phyloP scores from a whole-genome alignment of 371 early-diverging fungal genomes.

The Batkoa obscura region DNA sequence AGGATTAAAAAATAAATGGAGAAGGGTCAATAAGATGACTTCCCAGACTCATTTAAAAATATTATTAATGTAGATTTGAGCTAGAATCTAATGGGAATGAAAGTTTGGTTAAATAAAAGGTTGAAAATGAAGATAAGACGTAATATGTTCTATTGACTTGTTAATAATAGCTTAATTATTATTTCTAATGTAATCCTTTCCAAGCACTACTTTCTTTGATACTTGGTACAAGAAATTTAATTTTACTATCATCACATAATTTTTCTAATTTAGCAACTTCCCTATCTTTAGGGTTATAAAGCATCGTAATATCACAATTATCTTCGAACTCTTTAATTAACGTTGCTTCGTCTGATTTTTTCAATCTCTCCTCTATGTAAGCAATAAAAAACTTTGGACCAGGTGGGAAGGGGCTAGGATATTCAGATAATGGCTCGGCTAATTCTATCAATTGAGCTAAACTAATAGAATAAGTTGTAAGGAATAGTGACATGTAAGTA shows the following conservation, averaged over 20 bases:
- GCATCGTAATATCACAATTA: background rate
- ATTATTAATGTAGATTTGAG: no score
- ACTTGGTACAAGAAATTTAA: no score
- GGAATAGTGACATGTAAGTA: constrained; percentile 37
- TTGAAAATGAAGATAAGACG: no score
- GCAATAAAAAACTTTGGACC: background rate
- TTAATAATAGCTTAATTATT: no score
- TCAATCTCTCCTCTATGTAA: background rate
- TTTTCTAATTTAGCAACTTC: background rate
- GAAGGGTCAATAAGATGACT: no score
- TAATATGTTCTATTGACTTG: no score
- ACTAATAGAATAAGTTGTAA: background rate
- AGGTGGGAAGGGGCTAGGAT: background rate
- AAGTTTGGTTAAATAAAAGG: no score
- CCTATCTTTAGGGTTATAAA: background rate
- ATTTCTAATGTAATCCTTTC: no score
- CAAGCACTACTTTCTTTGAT: no score
- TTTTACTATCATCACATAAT: background rate
- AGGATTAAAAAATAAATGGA: no score
- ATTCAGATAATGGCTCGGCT: background rate
- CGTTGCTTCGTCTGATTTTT: background rate
- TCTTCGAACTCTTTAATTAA: background rate
- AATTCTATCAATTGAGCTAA: background rate
- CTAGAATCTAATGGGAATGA: no score
- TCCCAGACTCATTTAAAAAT: no score